Conservation (phyloP, 2,329 filamentous ascomycete genomes). For the Cladosporium sp. region DNA sequence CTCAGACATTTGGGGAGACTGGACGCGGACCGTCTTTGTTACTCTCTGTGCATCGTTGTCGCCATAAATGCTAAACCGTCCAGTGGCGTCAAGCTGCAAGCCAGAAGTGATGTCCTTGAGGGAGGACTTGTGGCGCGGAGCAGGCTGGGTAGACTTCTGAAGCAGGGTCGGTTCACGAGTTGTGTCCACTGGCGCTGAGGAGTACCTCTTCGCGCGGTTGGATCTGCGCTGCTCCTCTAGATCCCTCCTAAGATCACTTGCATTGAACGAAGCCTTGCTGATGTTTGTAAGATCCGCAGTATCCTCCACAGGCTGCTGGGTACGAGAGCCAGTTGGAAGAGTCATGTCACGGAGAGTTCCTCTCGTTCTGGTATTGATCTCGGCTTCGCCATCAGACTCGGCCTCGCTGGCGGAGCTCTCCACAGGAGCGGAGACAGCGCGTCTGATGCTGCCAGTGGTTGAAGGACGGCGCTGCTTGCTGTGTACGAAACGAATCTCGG, state of each 20-base stretch:
- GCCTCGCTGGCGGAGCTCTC: slow-evolving; percentile 20
- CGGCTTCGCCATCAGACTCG: slow-evolving; percentile 21
- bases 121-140: slow-evolving; percentile 50
- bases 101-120: slow-evolving; percentile 46
- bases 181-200: slow-evolving; percentile 16
- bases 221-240: slow-evolving; percentile 52
- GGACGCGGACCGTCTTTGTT: slow-evolving; percentile 32
- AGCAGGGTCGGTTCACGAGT: slow-evolving; percentile 36
- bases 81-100: slow-evolving; percentile 22
- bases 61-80: slow-evolving; percentile 22
- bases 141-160: slow-evolving; percentile 36
- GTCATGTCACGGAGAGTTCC: slow-evolving; percentile 11
- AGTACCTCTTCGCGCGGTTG: slow-evolving; percentile 25
- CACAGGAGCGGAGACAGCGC: slow-evolving; percentile 18
- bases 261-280: slow-evolving; percentile 41
- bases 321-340: slow-evolving; percentile 14
- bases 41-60: slow-evolving; percentile 25
- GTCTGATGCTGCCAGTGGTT: slow-evolving; percentile 3
- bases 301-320: slow-evolving; percentile 21
- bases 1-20: slow-evolving; percentile 32
- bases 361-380: slow-evolving; percentile 18
- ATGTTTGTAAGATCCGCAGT: slow-evolving; percentile 47
- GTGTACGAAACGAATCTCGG: background rate
- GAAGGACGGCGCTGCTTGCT: slow-evolving; percentile 1
- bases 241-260: slow-evolving; percentile 47